A percentile compares a stretch with the other conserved stretches of the same genome.
Conservation (phyloP, 106 monocot species). For the Acorus calamus region DNA sequence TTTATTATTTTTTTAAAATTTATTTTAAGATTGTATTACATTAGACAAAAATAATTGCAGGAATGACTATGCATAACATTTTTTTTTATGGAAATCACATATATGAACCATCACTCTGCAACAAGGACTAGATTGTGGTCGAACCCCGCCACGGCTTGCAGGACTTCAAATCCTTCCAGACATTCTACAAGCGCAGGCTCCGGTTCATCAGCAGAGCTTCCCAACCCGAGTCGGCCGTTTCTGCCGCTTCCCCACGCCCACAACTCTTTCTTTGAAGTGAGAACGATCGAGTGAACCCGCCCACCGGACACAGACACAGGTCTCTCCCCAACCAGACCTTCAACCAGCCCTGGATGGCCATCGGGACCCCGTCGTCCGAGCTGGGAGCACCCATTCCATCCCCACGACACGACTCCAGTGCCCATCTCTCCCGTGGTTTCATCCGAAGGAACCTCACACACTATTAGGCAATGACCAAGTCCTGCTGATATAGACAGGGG, state of each 20-base stretch:
- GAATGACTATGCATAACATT: no score
- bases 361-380: slow-evolving; percentile 53
- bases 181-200: slow-evolving; percentile 48
- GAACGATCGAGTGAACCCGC: slow-evolving; percentile 63
- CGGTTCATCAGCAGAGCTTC: slow-evolving; percentile 45
- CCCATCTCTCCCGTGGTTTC: neutral
- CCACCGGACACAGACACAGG: slow-evolving; percentile 46
- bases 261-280: slow-evolving; percentile 48
- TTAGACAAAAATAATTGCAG: no score
- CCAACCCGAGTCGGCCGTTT: slow-evolving; percentile 74
- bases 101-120: slow-evolving; percentile 17
- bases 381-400: slow-evolving; percentile 73
- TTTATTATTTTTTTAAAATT: no score
- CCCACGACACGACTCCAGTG: slow-evolving; percentile 54
- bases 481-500: slow-evolving; percentile 59
- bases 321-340: slow-evolving; percentile 31
- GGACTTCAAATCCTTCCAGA: slow-evolving; percentile 47
- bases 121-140: slow-evolving; percentile 82
- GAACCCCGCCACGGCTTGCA: slow-evolving; percentile 64
- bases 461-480: slow-evolving; percentile 62
- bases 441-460: slow-evolving; percentile 19
- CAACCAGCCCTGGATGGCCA: slow-evolving; percentile 35
- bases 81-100: no score
- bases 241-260: slow-evolving; percentile 73
- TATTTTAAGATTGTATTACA: no score